A percentile compares a stretch with the other conserved stretches of the same genome.
Conservation (phyloP, 2,329 filamentous ascomycete genomes). For the Penicillium sp. region DNA sequence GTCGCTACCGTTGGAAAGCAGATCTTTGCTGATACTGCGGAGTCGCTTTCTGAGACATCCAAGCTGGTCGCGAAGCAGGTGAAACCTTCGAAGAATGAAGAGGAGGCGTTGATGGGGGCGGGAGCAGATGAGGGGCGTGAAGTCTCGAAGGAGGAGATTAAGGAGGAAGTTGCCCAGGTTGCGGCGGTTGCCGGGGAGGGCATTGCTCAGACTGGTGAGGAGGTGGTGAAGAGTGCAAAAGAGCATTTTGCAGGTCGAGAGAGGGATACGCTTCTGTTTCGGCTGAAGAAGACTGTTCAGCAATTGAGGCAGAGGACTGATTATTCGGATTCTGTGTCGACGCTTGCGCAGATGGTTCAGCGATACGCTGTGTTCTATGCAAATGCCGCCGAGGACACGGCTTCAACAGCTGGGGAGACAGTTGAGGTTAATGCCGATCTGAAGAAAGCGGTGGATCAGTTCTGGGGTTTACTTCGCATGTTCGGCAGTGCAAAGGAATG, state of each 20-base stretch:
- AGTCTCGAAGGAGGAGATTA: slow-evolving; percentile 62
- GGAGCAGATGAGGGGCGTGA: slow-evolving; percentile 48
- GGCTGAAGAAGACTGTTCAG: slow-evolving; percentile 72
- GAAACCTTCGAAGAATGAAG: slow-evolving; percentile 64
- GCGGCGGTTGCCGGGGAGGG: slow-evolving; percentile 40
- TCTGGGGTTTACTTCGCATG: slow-evolving; percentile 76
- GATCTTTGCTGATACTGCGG: slow-evolving; percentile 82
- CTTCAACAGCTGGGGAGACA: slow-evolving; percentile 66
- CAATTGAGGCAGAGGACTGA: slow-evolving; percentile 74
- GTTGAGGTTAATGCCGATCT: slow-evolving; percentile 70
- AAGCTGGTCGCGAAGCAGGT: slow-evolving; percentile 70
- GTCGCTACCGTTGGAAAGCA: slow-evolving; percentile 74
- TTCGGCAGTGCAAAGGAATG: slow-evolving; percentile 74
- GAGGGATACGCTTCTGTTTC: slow-evolving; percentile 67
- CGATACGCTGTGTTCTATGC: slow-evolving; percentile 78
- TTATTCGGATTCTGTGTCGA: slow-evolving; percentile 83
- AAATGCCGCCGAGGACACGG: slow-evolving; percentile 65
- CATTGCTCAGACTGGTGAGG: slow-evolving; percentile 44
- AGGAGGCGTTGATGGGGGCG: slow-evolving; percentile 50
- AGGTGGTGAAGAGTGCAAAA: slow-evolving; percentile 67
- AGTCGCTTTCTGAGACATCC: slow-evolving; percentile 72
- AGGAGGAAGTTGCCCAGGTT: slow-evolving; percentile 56
- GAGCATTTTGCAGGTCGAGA: slow-evolving; percentile 73
- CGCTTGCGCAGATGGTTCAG: slow-evolving; percentile 70
- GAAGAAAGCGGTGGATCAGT: slow-evolving; percentile 72